Evolutionary conservation across 768 basidiomycete genomes (phyloP), one percentile per base, ranked within the genome.

Genomic region (Floccularia luteovirens): DNA sequence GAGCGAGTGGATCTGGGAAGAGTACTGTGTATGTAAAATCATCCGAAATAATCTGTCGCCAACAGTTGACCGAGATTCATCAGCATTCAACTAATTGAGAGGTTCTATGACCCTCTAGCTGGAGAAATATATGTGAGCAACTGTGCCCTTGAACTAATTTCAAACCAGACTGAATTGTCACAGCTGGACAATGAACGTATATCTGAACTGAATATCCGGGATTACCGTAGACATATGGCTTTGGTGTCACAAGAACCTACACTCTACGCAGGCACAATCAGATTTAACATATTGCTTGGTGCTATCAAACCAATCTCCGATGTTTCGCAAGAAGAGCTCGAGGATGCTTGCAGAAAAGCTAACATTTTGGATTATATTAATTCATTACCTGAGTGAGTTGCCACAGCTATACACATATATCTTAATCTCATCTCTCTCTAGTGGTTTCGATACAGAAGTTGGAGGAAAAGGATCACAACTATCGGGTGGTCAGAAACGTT

Each of bases 241-340:
- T 64, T 91, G 19, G 89, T 91, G 5, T 90, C 88, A 21, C 89
- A 91, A 55, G 82, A 84, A 49, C 82, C 82, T 17, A 82, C 78
- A 0, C 61, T 91, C 7, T 91, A 90, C 51, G 76, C 83, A 6
- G 84, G 86, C n/a, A 82, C 82, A 1, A 63, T 90, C 43, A 78
- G 81, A 17, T 88, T 89, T 60, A 91, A 91, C 55, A 73, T 88
- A 56, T 56, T 87, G 2, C 77, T 90, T 32, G 89, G 88, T 8
- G 79, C 82, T 25, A 69, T 63, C 49, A 83, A 79, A 53, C 77
- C 79, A 3, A 61, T 60, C 25, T 72, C 74, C 0, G 75, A 86
- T 49, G 80, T 88, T 8, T 85, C 86, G 2, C 72, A 85, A 49
- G 71, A 77, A 49, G 84, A 90, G 53, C 74, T 90, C 16, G 82